Evolutionary conservation across 2,329 filamentous ascomycete species (phyloP).

Genomic region (Ophiostoma tasmaniense): DNA sequence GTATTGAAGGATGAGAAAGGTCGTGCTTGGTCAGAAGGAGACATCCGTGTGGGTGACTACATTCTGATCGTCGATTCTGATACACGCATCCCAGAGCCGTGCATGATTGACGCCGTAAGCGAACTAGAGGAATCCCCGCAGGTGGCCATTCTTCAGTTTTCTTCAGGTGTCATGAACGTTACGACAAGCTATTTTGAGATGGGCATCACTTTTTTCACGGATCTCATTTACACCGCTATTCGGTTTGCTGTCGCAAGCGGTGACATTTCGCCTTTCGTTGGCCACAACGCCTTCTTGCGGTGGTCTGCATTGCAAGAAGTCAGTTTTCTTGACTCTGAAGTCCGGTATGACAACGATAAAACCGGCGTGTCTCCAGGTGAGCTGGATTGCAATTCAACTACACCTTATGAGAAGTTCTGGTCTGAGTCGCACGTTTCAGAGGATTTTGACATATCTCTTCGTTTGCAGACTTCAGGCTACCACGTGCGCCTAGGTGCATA

Average conservation of each 20-base stretch:
- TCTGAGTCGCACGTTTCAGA: conserved; percentile 72
- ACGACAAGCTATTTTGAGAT: conserved; percentile 65
- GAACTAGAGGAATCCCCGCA: conserved; percentile 75
- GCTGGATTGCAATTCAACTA: conserved; percentile 39
- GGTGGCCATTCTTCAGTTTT: conserved; percentile 71
- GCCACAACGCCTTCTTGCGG: conserved; percentile 67
- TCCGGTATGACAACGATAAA: neutral
- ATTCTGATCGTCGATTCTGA: conserved; percentile 72
- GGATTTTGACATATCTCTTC: conserved; percentile 74
- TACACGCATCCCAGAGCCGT: conserved; percentile 68
- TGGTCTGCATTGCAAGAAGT: conserved; percentile 70
- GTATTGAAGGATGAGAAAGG: conserved; percentile 58
- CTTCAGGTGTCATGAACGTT: conserved; percentile 71
- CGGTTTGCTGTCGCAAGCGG: conserved; percentile 67
- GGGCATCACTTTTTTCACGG: conserved; percentile 63
- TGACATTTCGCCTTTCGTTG: conserved; percentile 70
- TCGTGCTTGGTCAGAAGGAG: conserved; percentile 72
- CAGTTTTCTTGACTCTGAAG: conserved; percentile 59
- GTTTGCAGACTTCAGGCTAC: conserved; percentile 63
- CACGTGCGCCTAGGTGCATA: conserved; percentile 65
- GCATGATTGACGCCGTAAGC: conserved; percentile 67
- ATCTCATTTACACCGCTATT: conserved; percentile 69
- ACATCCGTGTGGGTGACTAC: conserved; percentile 79
- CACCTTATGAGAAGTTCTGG: conserved; percentile 72
- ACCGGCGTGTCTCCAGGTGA: neutral